Base-by-base conservation (phyloP, 2,329 filamentous ascomycete species). In the Zymoseptoria pseudotritici region DNA sequence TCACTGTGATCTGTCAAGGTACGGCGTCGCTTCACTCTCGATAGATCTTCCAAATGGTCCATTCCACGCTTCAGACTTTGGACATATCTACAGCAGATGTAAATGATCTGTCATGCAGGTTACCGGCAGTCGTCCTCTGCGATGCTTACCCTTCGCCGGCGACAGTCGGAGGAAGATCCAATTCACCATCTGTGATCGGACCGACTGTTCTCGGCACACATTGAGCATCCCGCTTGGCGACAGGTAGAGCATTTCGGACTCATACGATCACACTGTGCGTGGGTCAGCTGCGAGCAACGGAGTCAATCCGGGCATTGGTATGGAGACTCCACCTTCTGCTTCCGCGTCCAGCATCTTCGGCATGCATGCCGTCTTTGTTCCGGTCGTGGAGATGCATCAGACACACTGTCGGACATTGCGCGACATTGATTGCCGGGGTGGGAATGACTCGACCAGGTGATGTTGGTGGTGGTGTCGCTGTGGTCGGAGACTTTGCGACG, bases 271-370 rank as follows among this genome's bases (percentile, higher is more conserved):
- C 56, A 58, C 31, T 52, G n/a, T 21, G 50, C 20, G 4, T 22
- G 20, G 50, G n/a, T 52, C 50, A 52, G 50, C 50, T 4, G 10
- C 13, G 20, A 9, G 11, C 5, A 19, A 22, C 50, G 24, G 50
- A 11, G 11, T 21, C 20, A n/a, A 52, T 19, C 50, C 13, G 24
- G 50, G 20, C 6, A 52, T 24, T 11, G n/a, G 6, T 31, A 9
- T 11, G 21, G 21, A 31, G 29, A 8, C 29, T 31, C 8, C 36
- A 55, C 54, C 54, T 56, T 56, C 46, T 59, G 58, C 54, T 59
- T 59, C 21, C 54, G 54, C 50, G 36, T 59, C 53, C 54, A 56
- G 49, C 58, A 59, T 22, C 58, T 42, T 31, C 56, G 46, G 26
- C 58, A 59, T n/a, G 58, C 58, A 20, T 53, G 54, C 24, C 58